These are phyloP conservation scores for Ophiorrhiza pumila DNA, from an alignment of 257 asterid species.

Conservation along the genomic window DNA sequence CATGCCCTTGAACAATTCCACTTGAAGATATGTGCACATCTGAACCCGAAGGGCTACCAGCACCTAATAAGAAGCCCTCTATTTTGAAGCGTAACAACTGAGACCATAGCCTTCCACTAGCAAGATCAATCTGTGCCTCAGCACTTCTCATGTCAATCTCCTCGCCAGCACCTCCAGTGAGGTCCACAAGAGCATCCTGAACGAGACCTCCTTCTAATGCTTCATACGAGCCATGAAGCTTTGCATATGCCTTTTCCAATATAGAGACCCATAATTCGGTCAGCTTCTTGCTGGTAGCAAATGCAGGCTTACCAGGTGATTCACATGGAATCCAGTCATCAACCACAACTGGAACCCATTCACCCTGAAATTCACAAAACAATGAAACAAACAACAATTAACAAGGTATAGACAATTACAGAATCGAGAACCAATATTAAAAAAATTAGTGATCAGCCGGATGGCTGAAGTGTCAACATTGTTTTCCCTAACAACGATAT, in stretches of 20 bases:
- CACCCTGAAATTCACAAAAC: conserved; percentile 56
- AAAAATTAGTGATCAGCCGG: background rate
- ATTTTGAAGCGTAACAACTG: conserved; percentile 85
- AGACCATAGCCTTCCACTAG: conserved; percentile 98
- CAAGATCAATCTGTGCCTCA: conserved; percentile 94
- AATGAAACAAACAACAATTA: background rate
- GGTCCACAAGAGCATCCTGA: conserved; percentile 99
- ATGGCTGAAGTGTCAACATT: background rate
- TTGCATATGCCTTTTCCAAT: conserved; percentile 95
- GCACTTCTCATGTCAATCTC: conserved; percentile 99
- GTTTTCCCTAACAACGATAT: background rate
- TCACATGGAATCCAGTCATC: conserved; percentile 99
- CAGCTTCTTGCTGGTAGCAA: conserved; percentile 92
- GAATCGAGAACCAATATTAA: background rate
- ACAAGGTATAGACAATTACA: background rate
- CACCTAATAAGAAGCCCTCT: conserved; percentile 95
- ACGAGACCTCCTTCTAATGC: conserved; percentile 99
- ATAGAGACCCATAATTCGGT: conserved; percentile 92
- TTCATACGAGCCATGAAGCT: conserved; percentile 98
- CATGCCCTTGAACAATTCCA: conserved; percentile 99
- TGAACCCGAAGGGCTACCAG: conserved; percentile 99
- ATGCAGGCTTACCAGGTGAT: conserved; percentile 96
- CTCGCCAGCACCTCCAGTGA: conserved; percentile 99
- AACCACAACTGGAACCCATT: conserved; percentile 98
- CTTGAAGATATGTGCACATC: conserved; percentile 94